A percentile compares a stretch with the other conserved stretches of the same genome.
Evolutionary conservation across 108 stramenopile genomes (phyloP).

Genomic region (Cyclotella kingstonii): DNA sequence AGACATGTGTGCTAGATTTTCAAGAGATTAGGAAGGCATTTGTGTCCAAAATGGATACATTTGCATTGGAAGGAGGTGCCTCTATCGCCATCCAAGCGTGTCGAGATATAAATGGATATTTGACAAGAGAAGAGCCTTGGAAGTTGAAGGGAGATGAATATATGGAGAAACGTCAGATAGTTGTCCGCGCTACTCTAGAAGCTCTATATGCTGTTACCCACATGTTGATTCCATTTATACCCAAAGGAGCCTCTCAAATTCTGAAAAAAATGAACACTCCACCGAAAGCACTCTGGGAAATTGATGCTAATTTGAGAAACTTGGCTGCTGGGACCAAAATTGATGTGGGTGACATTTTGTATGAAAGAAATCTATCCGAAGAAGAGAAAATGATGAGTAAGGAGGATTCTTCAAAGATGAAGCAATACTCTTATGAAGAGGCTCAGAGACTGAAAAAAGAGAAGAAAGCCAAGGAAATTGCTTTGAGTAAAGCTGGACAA

Average conservation of each 20-base stretch:
- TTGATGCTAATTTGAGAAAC: slow-evolving; percentile 60
- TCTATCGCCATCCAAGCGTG: slow-evolving; percentile 73
- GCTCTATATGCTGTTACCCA: slow-evolving; percentile 92
- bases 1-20: slow-evolving; percentile 56
- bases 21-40: slow-evolving; percentile 53
- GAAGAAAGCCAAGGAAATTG: slow-evolving; percentile 71
- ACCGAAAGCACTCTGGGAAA: slow-evolving; percentile 51
- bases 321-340: slow-evolving; percentile 66
- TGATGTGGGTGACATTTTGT: slow-evolving; percentile 77
- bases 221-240: slow-evolving; percentile 90
- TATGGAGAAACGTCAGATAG: slow-evolving; percentile 63
- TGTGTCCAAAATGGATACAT: slow-evolving; percentile 73
- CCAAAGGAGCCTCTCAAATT: slow-evolving; percentile 75
- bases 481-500: slow-evolving; percentile 53
- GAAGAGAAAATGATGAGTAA: slow-evolving; percentile 69
- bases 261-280: slow-evolving; percentile 88
- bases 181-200: slow-evolving; percentile 91
- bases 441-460: slow-evolving; percentile 80
- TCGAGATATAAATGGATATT: slow-evolving; percentile 91
- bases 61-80: slow-evolving; percentile 77
- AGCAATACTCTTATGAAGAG: slow-evolving; percentile 73
- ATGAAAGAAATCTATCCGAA: slow-evolving; percentile 55
- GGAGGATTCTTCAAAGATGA: slow-evolving; percentile 61
- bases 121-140: slow-evolving; percentile 96
- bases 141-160: slow-evolving; percentile 89